phyloP scores from a whole-genome alignment of 164 flowering plant species.

The Sextonia rubra region DNA sequence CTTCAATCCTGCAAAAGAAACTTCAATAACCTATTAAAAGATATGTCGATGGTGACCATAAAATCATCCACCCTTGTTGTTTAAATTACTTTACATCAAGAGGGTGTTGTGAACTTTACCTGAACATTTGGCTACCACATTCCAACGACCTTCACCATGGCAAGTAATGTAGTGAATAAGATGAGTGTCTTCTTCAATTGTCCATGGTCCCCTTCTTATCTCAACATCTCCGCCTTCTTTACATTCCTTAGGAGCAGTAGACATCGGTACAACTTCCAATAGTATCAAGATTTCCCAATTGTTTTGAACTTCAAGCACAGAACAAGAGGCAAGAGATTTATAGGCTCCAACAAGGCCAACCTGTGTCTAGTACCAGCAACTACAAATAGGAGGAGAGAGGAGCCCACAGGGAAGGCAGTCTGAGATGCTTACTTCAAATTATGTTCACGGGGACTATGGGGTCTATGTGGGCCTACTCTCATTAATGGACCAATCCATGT shows the following conservation, averaged over 20 bases:
- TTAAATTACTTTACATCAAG: not conserved
- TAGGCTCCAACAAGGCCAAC: conserved; percentile 10
- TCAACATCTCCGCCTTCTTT: conserved; percentile 37
- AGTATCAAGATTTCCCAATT: not conserved
- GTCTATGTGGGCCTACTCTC: not conserved
- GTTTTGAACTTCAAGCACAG: conserved; percentile 13
- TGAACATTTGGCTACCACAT: conserved; percentile 54
- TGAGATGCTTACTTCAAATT: not conserved
- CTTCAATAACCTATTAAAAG: not conserved
- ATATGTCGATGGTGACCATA: too few species aligned
- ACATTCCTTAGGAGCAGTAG: conserved; percentile 12
- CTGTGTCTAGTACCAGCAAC: not conserved
- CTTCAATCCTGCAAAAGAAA: conserved; percentile 45
- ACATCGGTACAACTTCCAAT: conserved; percentile 18
- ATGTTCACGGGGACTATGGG: not conserved
- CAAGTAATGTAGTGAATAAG: conserved; percentile 48
- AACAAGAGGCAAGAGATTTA: conserved; percentile 17
- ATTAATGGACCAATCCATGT: not conserved
- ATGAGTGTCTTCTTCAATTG: conserved; percentile 70
- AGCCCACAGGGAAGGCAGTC: not conserved
- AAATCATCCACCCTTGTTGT: not conserved
- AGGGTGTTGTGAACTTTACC: conserved; percentile 28
- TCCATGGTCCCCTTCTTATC: conserved; percentile 91
- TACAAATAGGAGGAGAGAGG: not conserved
- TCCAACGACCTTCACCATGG: conserved; percentile 87